Percentiles rank a stretch among this genome's conserved stretches.
Evolutionary conservation across 495 filamentous ascomycete species (phyloP).

Genomic region (Ascodesmis nigricans): DNA sequence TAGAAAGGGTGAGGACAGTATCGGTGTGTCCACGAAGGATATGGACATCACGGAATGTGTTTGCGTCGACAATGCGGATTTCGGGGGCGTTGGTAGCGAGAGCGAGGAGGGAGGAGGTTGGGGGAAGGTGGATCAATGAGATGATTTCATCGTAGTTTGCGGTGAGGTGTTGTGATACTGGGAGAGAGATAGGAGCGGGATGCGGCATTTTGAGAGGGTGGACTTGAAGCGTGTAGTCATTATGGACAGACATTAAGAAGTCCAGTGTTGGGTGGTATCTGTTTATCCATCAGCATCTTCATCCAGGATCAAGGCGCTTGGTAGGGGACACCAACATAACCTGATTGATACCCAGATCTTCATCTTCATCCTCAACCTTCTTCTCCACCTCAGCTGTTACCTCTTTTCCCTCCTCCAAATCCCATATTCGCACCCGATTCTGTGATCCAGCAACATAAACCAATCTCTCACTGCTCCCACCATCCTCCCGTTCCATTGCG

Average conservation of each 20-base stretch:
- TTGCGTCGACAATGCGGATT: constrained; percentile 55
- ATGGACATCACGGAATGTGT: constrained; percentile 69
- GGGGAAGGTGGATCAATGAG: constrained; percentile 65
- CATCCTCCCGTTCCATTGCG: constrained; percentile 8
- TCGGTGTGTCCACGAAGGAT: constrained; percentile 76
- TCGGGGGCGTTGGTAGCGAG: constrained; percentile 90
- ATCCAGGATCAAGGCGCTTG: background rate
- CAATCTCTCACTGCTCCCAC: constrained; percentile 27
- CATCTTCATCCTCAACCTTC: constrained; percentile 15
- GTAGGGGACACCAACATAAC: constrained; percentile 27
- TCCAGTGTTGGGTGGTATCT: constrained; percentile 25
- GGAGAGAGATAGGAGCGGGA: constrained; percentile 19
- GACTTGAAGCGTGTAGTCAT: constrained; percentile 63
- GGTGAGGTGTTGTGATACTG: constrained; percentile 48
- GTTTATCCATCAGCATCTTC: constrained; percentile 21
- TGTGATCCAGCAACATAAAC: constrained; percentile 74
- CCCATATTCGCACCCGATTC: constrained; percentile 64
- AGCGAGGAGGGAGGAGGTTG: constrained; percentile 58
- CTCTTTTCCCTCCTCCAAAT: constrained; percentile 50
- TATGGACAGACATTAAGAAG: constrained; percentile 62
- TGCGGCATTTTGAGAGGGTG: constrained; percentile 32
- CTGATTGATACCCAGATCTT: constrained; percentile 49
- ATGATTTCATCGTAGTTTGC: constrained; percentile 96
- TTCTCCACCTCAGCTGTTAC: constrained; percentile 49
- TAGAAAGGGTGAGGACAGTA: constrained; percentile 83